phyloP scores from a whole-genome alignment of 257 asterid genomes.

The Gynochthodes officinalis region DNA sequence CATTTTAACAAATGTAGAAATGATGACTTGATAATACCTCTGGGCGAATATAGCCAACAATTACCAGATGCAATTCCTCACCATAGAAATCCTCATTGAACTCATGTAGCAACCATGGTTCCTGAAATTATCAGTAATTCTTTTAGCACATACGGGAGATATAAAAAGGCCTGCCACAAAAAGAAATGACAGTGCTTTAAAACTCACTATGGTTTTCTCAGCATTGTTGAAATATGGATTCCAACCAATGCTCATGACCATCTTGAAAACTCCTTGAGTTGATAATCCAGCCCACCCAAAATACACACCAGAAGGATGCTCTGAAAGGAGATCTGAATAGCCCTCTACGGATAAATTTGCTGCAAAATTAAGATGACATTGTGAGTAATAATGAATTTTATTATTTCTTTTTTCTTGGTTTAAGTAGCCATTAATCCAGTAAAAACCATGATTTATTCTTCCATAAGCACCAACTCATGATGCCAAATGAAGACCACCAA shows the following conservation, averaged over 20 bases:
- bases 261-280: constrained; percentile 65
- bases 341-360: constrained; percentile 82
- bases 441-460: neutral
- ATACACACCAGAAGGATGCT: constrained; percentile 88
- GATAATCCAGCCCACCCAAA: constrained; percentile 87
- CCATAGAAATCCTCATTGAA: constrained; percentile 80
- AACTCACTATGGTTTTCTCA: constrained; percentile 90
- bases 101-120: constrained; percentile 96
- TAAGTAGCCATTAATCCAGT: neutral
- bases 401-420: no score
- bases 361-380: constrained; percentile 31
- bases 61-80: constrained; percentile 71
- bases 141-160: neutral
- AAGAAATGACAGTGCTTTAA: neutral
- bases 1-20: neutral
- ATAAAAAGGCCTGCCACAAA: neutral
- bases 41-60: constrained; percentile 80
- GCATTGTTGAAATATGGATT: constrained; percentile 87
- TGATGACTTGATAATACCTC: constrained; percentile 49
- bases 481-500: neutral
- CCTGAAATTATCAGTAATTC: constrained; percentile 41
- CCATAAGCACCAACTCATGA: neutral
- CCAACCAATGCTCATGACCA: constrained; percentile 99
- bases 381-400: neutral
- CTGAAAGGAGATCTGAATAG: constrained; percentile 60